phyloP scores from a whole-genome alignment of 1,284 basidiomycete genomes.

The Sporisorium graminicola region DNA sequence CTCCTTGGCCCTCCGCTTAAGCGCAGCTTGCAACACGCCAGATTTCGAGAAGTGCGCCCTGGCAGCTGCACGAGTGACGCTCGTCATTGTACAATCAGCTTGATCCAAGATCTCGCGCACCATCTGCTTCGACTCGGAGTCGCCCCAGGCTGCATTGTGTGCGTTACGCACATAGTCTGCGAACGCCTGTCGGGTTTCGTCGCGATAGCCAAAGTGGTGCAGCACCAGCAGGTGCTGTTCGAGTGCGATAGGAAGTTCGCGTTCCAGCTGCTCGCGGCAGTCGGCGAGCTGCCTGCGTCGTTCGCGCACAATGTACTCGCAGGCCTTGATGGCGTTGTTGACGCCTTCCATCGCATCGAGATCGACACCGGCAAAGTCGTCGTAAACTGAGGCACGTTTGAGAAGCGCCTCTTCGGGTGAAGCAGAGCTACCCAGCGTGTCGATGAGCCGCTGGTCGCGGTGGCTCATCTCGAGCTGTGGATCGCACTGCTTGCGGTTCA shows the following conservation, averaged over 20 bases:
- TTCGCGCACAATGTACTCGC: constrained; percentile 87
- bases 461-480: constrained; percentile 72
- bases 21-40: constrained; percentile 40
- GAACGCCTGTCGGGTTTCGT: constrained; percentile 80
- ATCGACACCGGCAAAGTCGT: constrained; percentile 52
- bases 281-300: constrained; percentile 82
- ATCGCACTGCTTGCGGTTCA: constrained; percentile 42
- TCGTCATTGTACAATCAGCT: constrained; percentile 62
- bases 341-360: constrained; percentile 45
- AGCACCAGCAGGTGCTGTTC: constrained; percentile 73
- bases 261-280: constrained; percentile 81
- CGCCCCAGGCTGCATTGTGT: constrained; percentile 74
- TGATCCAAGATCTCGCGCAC: constrained; percentile 76
- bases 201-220: constrained; percentile 76
- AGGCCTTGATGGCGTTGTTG: constrained; percentile 81
- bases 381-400: constrained; percentile 52
- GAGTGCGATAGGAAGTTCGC: constrained; percentile 77
- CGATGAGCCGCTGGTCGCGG: constrained; percentile 85
- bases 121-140: constrained; percentile 79
- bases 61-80: constrained; percentile 29
- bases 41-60: constrained; percentile 22
- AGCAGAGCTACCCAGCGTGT: constrained; percentile 89
- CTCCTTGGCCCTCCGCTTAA: constrained; percentile 47
- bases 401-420: constrained; percentile 71
- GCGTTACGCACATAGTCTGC: constrained; percentile 79